These are phyloP conservation scores for Ceratocystiopsis sp. DNA, from an alignment of 2,329 filamentous ascomycete genomes.

Conservation along the genomic window DNA sequence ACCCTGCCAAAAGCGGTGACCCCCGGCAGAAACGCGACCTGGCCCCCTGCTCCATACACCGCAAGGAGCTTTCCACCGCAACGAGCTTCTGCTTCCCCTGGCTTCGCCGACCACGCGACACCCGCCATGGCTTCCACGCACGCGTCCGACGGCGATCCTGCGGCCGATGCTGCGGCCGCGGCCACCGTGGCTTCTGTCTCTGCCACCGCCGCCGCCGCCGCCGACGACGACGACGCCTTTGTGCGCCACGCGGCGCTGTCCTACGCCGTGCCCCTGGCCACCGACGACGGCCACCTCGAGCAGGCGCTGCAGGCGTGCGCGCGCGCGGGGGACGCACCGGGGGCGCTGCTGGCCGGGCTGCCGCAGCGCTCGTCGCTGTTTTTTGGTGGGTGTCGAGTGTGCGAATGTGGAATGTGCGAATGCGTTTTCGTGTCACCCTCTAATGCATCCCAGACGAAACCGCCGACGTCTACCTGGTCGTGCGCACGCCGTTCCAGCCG, in stretches of 20 bases:
- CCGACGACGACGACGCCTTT: slow-evolving; percentile 22
- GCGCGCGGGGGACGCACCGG: slow-evolving; percentile 20
- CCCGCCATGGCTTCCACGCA: too few species aligned
- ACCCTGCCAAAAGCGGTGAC: too few species aligned
- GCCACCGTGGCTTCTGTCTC: too few species aligned
- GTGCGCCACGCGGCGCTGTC: slow-evolving; percentile 41
- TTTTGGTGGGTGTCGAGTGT: slow-evolving; percentile 40
- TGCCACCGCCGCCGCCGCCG: too few species aligned
- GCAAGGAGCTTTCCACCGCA: too few species aligned
- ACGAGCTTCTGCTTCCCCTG: too few species aligned
- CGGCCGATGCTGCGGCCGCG: too few species aligned
- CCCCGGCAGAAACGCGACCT: too few species aligned
- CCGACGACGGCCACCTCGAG: slow-evolving; percentile 35
- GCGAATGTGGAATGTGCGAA: not conserved
- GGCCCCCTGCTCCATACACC: too few species aligned
- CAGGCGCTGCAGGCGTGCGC: slow-evolving; percentile 23
- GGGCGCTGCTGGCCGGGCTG: slow-evolving; percentile 37
- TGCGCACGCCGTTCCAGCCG: slow-evolving; percentile 45
- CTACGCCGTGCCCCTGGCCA: slow-evolving; percentile 42
- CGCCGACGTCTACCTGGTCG: slow-evolving; percentile 48
- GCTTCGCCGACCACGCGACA: too few species aligned
- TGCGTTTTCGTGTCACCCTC: slow-evolving; percentile 13
- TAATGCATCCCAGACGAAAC: slow-evolving; percentile 51
- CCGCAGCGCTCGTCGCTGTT: slow-evolving; percentile 48
- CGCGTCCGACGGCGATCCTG: too few species aligned